Percentiles rank a stretch among this genome's conserved stretches.
phyloP scores from a whole-genome alignment of 768 basidiomycete genomes.

The Pisolithus microcarpus region DNA sequence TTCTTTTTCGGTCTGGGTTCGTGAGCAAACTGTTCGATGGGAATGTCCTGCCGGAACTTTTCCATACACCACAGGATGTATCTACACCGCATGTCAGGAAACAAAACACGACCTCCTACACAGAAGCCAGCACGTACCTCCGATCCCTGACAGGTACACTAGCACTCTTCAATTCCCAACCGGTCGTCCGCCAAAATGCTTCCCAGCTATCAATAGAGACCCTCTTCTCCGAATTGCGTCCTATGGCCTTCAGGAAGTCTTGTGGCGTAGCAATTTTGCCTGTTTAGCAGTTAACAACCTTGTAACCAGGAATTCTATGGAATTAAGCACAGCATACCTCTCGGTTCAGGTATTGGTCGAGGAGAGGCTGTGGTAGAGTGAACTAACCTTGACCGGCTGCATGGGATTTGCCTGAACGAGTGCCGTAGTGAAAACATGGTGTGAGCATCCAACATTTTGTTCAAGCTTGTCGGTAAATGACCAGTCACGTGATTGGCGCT shows the following conservation, averaged over 20 bases:
- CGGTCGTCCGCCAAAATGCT: slow-evolving; percentile 57
- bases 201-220: slow-evolving; percentile 62
- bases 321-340: slow-evolving; percentile 10
- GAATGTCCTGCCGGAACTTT: slow-evolving; percentile 56
- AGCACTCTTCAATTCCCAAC: slow-evolving; percentile 52
- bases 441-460: neutral
- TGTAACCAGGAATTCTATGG: neutral
- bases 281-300: slow-evolving; percentile 19
- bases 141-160: slow-evolving; percentile 64
- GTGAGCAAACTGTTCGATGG: slow-evolving; percentile 56
- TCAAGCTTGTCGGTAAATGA: neutral
- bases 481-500: neutral
- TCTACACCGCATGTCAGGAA: slow-evolving; percentile 30
- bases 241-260: slow-evolving; percentile 69
- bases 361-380: slow-evolving; percentile 23
- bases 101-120: neutral
- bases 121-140: slow-evolving; percentile 40
- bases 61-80: slow-evolving; percentile 85
- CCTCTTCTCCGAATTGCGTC: slow-evolving; percentile 61
- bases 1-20: slow-evolving; percentile 66
- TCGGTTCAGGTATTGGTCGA: slow-evolving; percentile 17
- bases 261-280: slow-evolving; percentile 48
- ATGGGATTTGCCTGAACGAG: slow-evolving; percentile 14
- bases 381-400: slow-evolving; percentile 20
- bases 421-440: slow-evolving; percentile 17